A percentile compares a stretch with the other conserved stretches of the same genome.
phyloP scores from a whole-genome alignment of 2,329 filamentous ascomycete species.

The Colletotrichum godetiae region DNA sequence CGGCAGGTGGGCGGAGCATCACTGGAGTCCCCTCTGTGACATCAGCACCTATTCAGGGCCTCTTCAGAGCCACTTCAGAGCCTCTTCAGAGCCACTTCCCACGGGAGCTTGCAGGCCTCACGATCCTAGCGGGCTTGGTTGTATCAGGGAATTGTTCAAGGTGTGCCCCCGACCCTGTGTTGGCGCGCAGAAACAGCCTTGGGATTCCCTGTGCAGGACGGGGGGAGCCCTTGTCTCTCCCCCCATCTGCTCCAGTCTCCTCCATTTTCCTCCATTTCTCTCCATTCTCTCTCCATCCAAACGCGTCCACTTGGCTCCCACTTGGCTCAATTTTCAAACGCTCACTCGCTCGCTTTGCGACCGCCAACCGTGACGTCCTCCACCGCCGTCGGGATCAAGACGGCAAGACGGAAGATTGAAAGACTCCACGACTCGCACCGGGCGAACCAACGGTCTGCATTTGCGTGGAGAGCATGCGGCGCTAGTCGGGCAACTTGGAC shows the following conservation, averaged over 20 bases:
- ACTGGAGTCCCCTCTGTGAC: constrained; percentile 26
- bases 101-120: constrained; percentile 31
- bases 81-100: constrained; percentile 12
- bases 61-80: constrained; percentile 16
- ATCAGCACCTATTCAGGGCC: constrained; percentile 27
- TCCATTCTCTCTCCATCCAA: constrained; percentile 18
- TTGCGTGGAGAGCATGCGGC: constrained; percentile 21
- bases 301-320: constrained; percentile 15
- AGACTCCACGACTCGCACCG: constrained; percentile 25
- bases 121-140: constrained; percentile 34
- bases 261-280: constrained; percentile 17
- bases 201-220: constrained; percentile 2
- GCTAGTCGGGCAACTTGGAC: constrained; percentile 26
- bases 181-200: constrained; percentile 16
- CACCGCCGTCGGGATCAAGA: constrained; percentile 31
- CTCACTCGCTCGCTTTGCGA: constrained; percentile 27
- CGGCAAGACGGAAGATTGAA: constrained; percentile 32
- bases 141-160: constrained; percentile 15
- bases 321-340: constrained; percentile 5
- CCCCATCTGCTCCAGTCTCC: constrained; percentile 28
- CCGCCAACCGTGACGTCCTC: constrained; percentile 20
- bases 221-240: constrained; percentile 13
- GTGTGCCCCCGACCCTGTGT: constrained; percentile 2
- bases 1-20: constrained; percentile 28
- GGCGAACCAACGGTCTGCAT: constrained; percentile 23